A percentile compares a stretch with the other conserved stretches of the same genome.
Evolutionary conservation across 768 basidiomycete species (phyloP).

Genomic region (Tulasnella sp.): DNA sequence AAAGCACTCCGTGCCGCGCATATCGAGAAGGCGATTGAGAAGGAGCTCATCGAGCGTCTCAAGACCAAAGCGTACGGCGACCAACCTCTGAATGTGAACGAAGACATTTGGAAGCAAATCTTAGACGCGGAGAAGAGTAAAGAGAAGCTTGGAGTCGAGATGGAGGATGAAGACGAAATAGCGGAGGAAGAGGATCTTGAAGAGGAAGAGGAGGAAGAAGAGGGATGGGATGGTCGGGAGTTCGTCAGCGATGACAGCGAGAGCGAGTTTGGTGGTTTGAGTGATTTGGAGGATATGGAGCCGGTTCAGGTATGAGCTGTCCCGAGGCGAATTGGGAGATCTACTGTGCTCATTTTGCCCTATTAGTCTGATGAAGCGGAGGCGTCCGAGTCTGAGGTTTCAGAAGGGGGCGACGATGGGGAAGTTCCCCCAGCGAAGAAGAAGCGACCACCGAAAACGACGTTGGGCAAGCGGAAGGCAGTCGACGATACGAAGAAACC

Average conservation of each 20-base stretch:
- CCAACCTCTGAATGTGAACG: conserved; percentile 95
- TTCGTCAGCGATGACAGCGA: conserved; percentile 69
- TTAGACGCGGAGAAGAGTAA: conserved; percentile 56
- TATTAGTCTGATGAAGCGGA: conserved; percentile 31
- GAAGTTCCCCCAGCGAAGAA: conserved; percentile 21
- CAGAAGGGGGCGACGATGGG: conserved; percentile 27
- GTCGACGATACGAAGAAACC: conserved; percentile 33
- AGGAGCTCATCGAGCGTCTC: conserved; percentile 89
- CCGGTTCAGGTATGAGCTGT: conserved; percentile 21
- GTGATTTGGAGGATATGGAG: conserved; percentile 35
- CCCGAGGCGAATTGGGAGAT: neutral
- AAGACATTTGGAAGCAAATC: conserved; percentile 88
- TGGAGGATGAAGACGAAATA: conserved; percentile 45
- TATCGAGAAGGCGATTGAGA: conserved; percentile 89
- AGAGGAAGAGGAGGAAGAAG: conserved; percentile 49
- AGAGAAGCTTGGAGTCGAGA: conserved; percentile 37
- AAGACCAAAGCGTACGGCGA: conserved; percentile 97
- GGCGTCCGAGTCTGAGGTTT: conserved; percentile 36
- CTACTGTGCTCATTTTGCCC: conserved; percentile 1
- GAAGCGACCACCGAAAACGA: conserved; percentile 27
- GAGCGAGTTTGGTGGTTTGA: conserved; percentile 45
- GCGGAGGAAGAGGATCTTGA: conserved; percentile 36
- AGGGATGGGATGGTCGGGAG: conserved; percentile 48
- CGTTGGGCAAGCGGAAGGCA: conserved; percentile 61
- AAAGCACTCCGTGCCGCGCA: conserved; percentile 95